Percentiles rank a stretch among this genome's conserved stretches.
Evolutionary conservation across 1,284 basidiomycete genomes (phyloP).

Genomic region (Cryptococcus wingfieldii): DNA sequence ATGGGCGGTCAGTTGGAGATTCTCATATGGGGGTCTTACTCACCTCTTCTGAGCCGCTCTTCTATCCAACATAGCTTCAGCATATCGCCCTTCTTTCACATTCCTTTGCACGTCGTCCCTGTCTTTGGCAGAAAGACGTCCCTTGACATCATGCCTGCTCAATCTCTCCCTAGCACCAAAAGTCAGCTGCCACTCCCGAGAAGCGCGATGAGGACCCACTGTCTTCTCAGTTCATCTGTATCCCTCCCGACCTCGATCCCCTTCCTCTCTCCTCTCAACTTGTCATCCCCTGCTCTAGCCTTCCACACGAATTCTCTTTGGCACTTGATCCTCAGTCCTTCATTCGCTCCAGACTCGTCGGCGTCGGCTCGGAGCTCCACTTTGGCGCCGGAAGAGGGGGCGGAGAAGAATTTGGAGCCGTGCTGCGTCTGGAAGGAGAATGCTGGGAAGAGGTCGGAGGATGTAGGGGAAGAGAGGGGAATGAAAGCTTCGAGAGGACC

Average conservation of each 20-base stretch:
- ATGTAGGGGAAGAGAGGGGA: slow-evolving; percentile 17
- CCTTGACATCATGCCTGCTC: slow-evolving; percentile 78
- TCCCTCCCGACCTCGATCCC: slow-evolving; percentile 60
- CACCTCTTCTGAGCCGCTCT: slow-evolving; percentile 88
- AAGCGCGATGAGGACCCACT: slow-evolving; percentile 36
- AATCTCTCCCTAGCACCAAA: slow-evolving; percentile 65
- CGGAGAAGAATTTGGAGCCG: slow-evolving; percentile 39
- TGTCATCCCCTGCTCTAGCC: slow-evolving; percentile 71
- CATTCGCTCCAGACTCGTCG: slow-evolving; percentile 9
- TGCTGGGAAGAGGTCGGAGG: slow-evolving; percentile 27
- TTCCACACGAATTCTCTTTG: slow-evolving; percentile 86
- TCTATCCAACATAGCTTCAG: slow-evolving; percentile 83
- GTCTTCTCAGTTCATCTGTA: slow-evolving; percentile 45
- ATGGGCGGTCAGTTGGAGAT: background rate
- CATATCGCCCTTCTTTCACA: slow-evolving; percentile 76
- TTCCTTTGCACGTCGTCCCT: slow-evolving; percentile 75
- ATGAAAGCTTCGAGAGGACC: slow-evolving; percentile 48
- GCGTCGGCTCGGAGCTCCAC: slow-evolving; percentile 55
- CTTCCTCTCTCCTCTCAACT: slow-evolving; percentile 53
- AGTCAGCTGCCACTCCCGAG: background rate
- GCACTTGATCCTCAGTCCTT: slow-evolving; percentile 59
- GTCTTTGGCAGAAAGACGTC: slow-evolving; percentile 54
- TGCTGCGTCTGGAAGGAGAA: slow-evolving; percentile 29
- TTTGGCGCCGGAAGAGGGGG: slow-evolving; percentile 29
- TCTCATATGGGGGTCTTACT: slow-evolving; percentile 19